phyloP scores from a whole-genome alignment of 192 early-diverging fungal genomes.

The Jimgerdemannia flammicorona region DNA sequence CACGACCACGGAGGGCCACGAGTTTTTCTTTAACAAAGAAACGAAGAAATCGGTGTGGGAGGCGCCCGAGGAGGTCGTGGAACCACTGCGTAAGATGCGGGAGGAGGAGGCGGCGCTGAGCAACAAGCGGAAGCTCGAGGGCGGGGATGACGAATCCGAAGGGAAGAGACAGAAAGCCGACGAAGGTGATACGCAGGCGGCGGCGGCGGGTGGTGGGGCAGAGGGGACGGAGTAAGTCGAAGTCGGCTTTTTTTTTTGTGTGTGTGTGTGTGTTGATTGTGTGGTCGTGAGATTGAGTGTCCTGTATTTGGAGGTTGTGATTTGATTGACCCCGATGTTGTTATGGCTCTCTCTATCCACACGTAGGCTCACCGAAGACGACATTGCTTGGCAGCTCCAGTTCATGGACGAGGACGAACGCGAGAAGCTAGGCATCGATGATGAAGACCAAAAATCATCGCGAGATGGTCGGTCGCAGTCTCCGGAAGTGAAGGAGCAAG shows the following conservation, averaged over 20 bases:
- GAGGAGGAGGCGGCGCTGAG: conserved; percentile 8
- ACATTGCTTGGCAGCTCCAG: conserved; percentile 58
- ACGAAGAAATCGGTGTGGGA: conserved; percentile 71
- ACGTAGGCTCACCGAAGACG: conserved; percentile 57
- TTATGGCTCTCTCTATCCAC: no score
- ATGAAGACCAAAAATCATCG: conserved; percentile 17
- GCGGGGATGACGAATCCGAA: conserved; percentile 17
- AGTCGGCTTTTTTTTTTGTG: background rate
- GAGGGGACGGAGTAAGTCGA: conserved; percentile 29
- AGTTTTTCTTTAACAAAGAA: conserved; percentile 74
- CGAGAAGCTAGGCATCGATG: conserved; percentile 1
- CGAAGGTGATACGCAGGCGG: conserved; percentile 29
- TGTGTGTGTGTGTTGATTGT: background rate
- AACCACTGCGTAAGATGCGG: conserved; percentile 18
- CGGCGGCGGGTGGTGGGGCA: conserved; percentile 2
- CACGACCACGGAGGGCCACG: conserved; percentile 60
- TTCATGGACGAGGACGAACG: conserved; percentile 33
- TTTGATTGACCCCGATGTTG: no score
- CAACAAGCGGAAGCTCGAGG: conserved; percentile 9
- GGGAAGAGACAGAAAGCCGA: conserved; percentile 18
- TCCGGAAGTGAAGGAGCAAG: conserved; percentile 11
- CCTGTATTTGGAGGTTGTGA: background rate
- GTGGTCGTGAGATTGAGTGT: no score
- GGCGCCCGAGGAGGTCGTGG: conserved; percentile 27
- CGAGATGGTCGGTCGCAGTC: background rate